These are phyloP conservation scores for Schizosaccharomyces lindneri DNA, from an alignment of 805 yeast genomes.

Conservation along the genomic window DNA sequence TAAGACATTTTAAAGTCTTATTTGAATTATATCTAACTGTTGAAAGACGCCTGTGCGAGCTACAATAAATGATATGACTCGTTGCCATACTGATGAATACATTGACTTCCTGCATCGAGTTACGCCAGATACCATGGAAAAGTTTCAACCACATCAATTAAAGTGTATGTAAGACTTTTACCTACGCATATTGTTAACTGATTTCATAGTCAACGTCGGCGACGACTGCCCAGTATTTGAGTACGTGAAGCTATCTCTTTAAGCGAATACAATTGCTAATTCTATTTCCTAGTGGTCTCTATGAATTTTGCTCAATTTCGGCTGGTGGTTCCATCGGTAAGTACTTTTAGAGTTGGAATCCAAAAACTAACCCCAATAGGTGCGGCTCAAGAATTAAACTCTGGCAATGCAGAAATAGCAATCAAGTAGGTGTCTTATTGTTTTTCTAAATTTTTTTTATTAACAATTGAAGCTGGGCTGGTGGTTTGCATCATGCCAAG, in stretches of 20 bases:
- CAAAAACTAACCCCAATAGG: background rate
- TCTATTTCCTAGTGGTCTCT: conserved; percentile 43
- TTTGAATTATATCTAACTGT: background rate
- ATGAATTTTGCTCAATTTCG: conserved; percentile 65
- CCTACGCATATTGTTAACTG: conserved; percentile 6
- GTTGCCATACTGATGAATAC: conserved; percentile 93
- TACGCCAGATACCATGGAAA: conserved; percentile 3
- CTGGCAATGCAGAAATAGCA: conserved; percentile 73
- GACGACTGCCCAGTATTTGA: conserved; percentile 65
- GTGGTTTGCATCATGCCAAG: conserved; percentile 91
- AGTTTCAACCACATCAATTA: background rate
- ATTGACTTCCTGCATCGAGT: conserved; percentile 52
- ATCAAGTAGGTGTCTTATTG: conserved; percentile 26
- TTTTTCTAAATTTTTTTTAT: background rate
- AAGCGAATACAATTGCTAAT: conserved; percentile 16
- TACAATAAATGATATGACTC: conserved; percentile 92
- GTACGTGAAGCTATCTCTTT: background rate
- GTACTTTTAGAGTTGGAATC: background rate
- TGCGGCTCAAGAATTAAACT: conserved; percentile 60
- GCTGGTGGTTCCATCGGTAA: conserved; percentile 78
- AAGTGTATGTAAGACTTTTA: conserved; percentile 5
- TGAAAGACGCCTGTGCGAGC: conserved; percentile 85
- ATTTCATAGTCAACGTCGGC: conserved; percentile 52
- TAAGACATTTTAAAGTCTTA: conserved; percentile 5
- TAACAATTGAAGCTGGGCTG: conserved; percentile 48